These are phyloP conservation scores for Fraxinus anomala DNA, from an alignment of 257 asterid genomes.

Conservation along the genomic window DNA sequence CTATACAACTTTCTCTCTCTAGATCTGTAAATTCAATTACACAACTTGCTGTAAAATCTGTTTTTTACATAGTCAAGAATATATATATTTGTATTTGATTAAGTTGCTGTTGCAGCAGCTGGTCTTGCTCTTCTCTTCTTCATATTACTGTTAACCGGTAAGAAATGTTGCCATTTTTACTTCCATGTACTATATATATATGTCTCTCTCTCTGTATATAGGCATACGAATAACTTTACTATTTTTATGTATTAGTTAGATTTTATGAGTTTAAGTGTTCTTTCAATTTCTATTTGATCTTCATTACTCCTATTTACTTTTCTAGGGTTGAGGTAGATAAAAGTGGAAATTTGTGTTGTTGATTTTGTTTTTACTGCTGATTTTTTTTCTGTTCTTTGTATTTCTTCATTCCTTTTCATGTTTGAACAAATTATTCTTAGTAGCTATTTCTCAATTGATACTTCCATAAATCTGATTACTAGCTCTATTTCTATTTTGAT, in stretches of 20 bases:
- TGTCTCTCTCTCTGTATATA: not conserved
- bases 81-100: not conserved
- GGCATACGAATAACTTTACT: not conserved
- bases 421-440: conserved; percentile 6
- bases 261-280: conserved; percentile 10
- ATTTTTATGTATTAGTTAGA: conserved; percentile 24
- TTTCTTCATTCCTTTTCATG: conserved; percentile 17
- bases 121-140: conserved; percentile 26
- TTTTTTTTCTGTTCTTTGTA: not conserved
- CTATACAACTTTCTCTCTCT: conserved; percentile 47
- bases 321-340: conserved; percentile 18
- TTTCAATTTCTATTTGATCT: not conserved
- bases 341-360: not conserved
- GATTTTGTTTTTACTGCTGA: not conserved
- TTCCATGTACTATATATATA: conserved; percentile 14
- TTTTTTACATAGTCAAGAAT: conserved; percentile 21
- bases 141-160: conserved; percentile 35
- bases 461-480: not conserved
- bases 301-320: not conserved
- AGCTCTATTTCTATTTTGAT: not conserved
- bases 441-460: not conserved
- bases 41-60: not conserved
- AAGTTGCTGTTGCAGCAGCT: conserved; percentile 37
- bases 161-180: conserved; percentile 22
- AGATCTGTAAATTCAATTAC: conserved; percentile 54